Conservation (phyloP, 495 filamentous ascomycete species). For the Friedmanniomyces simplex region DNA sequence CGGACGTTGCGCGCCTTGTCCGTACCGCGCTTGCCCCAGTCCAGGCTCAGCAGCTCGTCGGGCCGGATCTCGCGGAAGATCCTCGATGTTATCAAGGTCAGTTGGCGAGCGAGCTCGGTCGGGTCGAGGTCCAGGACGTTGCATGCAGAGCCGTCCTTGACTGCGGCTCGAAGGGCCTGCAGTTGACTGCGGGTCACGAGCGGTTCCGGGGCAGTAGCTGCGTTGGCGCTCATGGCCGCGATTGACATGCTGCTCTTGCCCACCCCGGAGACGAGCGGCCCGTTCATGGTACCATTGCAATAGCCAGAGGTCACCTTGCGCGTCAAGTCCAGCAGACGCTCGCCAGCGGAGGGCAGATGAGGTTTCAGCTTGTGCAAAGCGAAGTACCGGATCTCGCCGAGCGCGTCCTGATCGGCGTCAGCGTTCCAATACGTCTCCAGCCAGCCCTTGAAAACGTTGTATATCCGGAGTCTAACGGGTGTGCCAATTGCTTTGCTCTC, state of each 20-base stretch:
- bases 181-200: slow-evolving; percentile 65
- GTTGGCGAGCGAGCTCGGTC: slow-evolving; percentile 80
- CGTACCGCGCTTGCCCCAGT: slow-evolving; percentile 81
- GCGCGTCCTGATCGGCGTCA: slow-evolving; percentile 61
- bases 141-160: slow-evolving; percentile 54
- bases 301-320: slow-evolving; percentile 65
- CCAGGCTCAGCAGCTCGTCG: slow-evolving; percentile 84
- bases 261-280: slow-evolving; percentile 76
- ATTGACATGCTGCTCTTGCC: slow-evolving; percentile 71
- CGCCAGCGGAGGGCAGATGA: slow-evolving; percentile 64
- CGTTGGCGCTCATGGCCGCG: slow-evolving; percentile 53
- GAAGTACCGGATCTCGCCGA: slow-evolving; percentile 67
- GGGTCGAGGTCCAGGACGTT: slow-evolving; percentile 90
- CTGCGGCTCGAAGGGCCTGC: slow-evolving; percentile 62
- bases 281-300: slow-evolving; percentile 62
- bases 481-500: slow-evolving; percentile 60
- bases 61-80: slow-evolving; percentile 91
- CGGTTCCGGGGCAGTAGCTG: slow-evolving; percentile 59
- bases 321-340: slow-evolving; percentile 64
- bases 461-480: slow-evolving; percentile 81
- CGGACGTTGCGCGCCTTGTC: slow-evolving; percentile 82
- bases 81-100: slow-evolving; percentile 85
- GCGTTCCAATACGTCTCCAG: slow-evolving; percentile 91
- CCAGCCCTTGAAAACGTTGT: slow-evolving; percentile 97
- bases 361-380: slow-evolving; percentile 58